A percentile compares a stretch with the other conserved stretches of the same genome.
Evolutionary conservation across 345 rosid genomes (phyloP).

Genomic region (Tarenaya hassleriana): DNA sequence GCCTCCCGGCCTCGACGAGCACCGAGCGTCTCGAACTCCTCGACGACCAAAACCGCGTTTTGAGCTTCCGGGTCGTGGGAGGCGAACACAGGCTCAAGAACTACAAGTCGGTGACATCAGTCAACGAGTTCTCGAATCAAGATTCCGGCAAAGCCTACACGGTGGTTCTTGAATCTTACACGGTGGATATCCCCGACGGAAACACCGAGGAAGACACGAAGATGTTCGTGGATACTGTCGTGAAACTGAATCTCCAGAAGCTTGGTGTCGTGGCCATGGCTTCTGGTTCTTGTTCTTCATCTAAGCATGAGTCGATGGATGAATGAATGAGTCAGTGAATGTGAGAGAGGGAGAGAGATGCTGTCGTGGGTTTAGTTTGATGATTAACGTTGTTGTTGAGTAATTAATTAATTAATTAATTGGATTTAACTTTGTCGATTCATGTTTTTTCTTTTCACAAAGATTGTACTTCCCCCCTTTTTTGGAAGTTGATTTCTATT

Average conservation of each 20-base stretch:
- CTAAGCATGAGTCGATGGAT: too few relatives aligned
- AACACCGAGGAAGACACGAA: slow-evolving; percentile 69
- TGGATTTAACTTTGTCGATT: too few relatives aligned
- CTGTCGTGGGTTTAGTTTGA: not conserved
- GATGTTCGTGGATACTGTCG: slow-evolving; percentile 88
- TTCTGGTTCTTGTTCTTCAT: not conserved
- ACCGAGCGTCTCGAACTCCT: slow-evolving; percentile 77
- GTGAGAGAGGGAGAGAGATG: not conserved
- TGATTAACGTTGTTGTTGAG: not conserved
- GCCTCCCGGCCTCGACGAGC: slow-evolving; percentile 84
- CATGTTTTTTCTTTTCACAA: too few relatives aligned
- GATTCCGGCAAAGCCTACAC: slow-evolving; percentile 43
- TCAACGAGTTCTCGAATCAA: slow-evolving; percentile 44
- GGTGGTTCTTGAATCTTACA: slow-evolving; percentile 67
- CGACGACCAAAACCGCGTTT: slow-evolving; percentile 54
- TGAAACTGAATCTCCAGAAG: slow-evolving; percentile 87
- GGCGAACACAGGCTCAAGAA: slow-evolving; percentile 78
- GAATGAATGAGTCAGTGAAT: not conserved
- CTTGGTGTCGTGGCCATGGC: slow-evolving; percentile 51
- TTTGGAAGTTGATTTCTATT: too few relatives aligned
- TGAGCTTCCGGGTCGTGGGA: slow-evolving; percentile 78
- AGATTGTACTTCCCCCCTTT: too few relatives aligned
- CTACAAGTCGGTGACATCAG: slow-evolving; percentile 71
- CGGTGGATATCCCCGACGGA: slow-evolving; percentile 78
- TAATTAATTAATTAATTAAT: not conserved